Base-by-base conservation (phyloP, 2,329 filamentous ascomycete genomes). In the Amylocarpus encephaloides region DNA sequence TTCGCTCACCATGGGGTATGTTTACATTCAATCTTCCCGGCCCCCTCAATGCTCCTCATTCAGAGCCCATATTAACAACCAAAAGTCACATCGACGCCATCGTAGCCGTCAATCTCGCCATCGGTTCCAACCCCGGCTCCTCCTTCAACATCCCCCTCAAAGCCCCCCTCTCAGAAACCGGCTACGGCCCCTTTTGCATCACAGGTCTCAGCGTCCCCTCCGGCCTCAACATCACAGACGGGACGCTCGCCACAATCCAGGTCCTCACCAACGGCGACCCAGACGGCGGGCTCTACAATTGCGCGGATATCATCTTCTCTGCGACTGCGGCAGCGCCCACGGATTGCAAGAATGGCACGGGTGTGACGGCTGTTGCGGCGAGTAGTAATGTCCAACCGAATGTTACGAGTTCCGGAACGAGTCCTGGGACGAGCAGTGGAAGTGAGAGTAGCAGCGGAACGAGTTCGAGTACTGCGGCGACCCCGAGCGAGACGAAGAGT, bases 251-350 rank as follows among this genome's bases (percentile, higher is more conserved):
- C 10, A 85, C 81, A 11, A 72, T 91, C 49, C 86, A 90, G 69
- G 80, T 90, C 45, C 74, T 89, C 34, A 85, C 80, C 2, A 74
- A 81, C 46, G 82, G 79, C 30, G 74, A 79, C 35, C 71, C 71
- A 2, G 75, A 72, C 22, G 76, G 75, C 22, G 82, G 84, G 10
- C 69, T 90, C 29, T 90, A 88, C 68, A 86, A 84, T 67, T 92
- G 87, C 67, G 83, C 85, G 62, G 86, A 91, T 61, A 79, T 91
- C 57, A 82, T 78, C 32, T 83, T 91, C 69, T 76, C 75, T 33
- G 68, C 71, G 43, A 69, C 70, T 6, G 72, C 78, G 4, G 68
- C 73, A 16, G 66, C 68, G 7, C 70, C 75, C 12, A 64, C 69
- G 29, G 67, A 74, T 50, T 88, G 84, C 56, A 85, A 80, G 57